phyloP scores from a whole-genome alignment of 2,329 filamentous ascomycete species.

The Didymella pomorum region DNA sequence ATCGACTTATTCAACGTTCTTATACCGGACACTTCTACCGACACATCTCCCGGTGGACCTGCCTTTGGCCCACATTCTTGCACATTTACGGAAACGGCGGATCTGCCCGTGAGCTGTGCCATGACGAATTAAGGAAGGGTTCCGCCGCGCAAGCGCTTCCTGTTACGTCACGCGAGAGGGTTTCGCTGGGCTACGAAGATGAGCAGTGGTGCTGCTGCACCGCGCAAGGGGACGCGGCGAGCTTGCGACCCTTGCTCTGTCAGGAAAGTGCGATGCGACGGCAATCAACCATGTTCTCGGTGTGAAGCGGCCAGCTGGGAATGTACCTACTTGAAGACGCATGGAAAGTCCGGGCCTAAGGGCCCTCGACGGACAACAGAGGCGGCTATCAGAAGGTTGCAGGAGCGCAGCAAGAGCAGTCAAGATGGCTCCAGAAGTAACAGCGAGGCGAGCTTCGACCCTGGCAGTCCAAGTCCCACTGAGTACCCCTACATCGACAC shows the following conservation, averaged over 20 bases:
- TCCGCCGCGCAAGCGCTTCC: constrained; percentile 29
- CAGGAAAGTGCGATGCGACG: constrained; percentile 47
- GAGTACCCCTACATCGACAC: constrained; percentile 39
- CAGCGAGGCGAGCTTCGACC: constrained; percentile 45
- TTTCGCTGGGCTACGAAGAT: constrained; percentile 28
- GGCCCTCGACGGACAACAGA: constrained; percentile 47
- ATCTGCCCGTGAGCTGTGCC: constrained; percentile 21
- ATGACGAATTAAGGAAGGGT: constrained; percentile 34
- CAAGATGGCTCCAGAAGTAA: constrained; percentile 38
- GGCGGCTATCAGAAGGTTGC: constrained; percentile 45
- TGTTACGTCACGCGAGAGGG: constrained; percentile 24
- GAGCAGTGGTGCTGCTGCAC: constrained; percentile 36
- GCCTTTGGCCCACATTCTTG: constrained; percentile 15
- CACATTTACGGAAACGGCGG: constrained; percentile 12
- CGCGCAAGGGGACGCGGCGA: constrained; percentile 47
- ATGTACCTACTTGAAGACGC: constrained; percentile 49
- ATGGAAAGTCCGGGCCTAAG: constrained; percentile 49
- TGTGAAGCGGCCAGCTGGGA: constrained; percentile 48
- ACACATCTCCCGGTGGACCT: constrained; percentile 21
- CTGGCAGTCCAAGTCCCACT: constrained; percentile 38
- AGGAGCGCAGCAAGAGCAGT: constrained; percentile 41
- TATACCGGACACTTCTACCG: constrained; percentile 15
- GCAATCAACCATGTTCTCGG: constrained; percentile 45
- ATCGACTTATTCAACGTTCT: constrained; percentile 18
- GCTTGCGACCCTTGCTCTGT: constrained; percentile 49